These are phyloP conservation scores for Rhizophora apiculata DNA, from an alignment of 345 rosid species.

Conservation along the genomic window DNA sequence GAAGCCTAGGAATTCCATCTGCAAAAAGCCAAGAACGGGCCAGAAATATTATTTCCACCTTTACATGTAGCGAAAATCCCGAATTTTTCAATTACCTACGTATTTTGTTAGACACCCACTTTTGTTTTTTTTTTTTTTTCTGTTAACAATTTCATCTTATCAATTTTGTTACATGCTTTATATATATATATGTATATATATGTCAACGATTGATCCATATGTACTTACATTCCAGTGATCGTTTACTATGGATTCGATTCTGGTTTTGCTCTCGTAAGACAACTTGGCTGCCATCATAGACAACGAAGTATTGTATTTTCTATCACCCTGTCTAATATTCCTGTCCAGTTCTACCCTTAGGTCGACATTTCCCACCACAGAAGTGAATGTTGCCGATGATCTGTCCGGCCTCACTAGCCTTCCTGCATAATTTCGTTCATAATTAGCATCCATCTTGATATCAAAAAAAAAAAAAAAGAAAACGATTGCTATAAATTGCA, in stretches of 20 bases:
- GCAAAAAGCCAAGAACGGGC: constrained; percentile 12
- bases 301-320: background rate
- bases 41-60: no score
- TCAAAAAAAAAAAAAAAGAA: background rate
- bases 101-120: no score
- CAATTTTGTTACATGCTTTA: background rate
- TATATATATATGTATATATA: background rate
- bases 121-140: no score
- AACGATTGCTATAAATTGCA: no score
- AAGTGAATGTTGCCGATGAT: constrained; percentile 10
- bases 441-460: no score
- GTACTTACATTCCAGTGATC: constrained; percentile 13
- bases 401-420: background rate
- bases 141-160: background rate
- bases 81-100: no score
- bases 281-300: constrained; percentile 13
- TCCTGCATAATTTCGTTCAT: constrained; percentile 5
- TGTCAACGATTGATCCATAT: background rate
- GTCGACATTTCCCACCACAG: constrained; percentile 10
- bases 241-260: constrained; percentile 2
- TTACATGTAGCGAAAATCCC: no score
- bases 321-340: background rate
- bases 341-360: constrained; percentile 1
- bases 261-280: constrained; percentile 12
- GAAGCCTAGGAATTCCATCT: constrained; percentile 45